These are phyloP conservation scores for Boletales sp. DNA, from an alignment of 768 basidiomycete genomes.

Conservation along the genomic window DNA sequence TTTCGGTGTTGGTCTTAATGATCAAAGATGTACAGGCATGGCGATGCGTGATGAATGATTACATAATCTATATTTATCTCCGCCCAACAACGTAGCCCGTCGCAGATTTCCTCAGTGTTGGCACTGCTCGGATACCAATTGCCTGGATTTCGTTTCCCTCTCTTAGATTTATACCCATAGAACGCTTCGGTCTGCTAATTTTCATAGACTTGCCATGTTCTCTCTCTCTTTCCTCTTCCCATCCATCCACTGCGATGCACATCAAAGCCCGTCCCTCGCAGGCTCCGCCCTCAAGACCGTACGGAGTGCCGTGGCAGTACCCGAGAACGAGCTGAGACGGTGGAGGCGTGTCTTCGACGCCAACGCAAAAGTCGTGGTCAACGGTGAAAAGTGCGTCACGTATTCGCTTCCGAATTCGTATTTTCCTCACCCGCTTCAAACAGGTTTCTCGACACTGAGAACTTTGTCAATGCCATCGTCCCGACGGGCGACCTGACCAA, in stretches of 20 bases:
- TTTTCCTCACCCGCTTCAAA: constrained; percentile 5
- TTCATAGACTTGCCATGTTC: constrained; percentile 21
- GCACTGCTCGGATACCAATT: no score
- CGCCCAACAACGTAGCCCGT: constrained; percentile 14
- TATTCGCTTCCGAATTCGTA: constrained; percentile 13
- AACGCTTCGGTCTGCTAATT: constrained; percentile 26
- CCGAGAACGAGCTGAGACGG: constrained; percentile 80
- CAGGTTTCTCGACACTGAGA: constrained; percentile 83
- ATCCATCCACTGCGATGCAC: constrained; percentile 52
- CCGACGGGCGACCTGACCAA: constrained; percentile 81
- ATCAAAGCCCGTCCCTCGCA: constrained; percentile 39
- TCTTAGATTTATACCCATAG: constrained; percentile 33
- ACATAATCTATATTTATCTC: constrained; percentile 31
- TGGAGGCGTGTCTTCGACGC: constrained; percentile 88
- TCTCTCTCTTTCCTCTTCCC: constrained; percentile 45
- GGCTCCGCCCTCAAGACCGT: constrained; percentile 60
- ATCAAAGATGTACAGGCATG: no score
- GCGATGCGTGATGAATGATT: constrained; percentile 30
- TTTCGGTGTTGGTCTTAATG: constrained; percentile 25
- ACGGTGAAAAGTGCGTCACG: constrained; percentile 75
- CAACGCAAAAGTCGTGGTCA: constrained; percentile 67
- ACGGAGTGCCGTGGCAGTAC: constrained; percentile 63
- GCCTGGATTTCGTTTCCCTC: constrained; percentile 2
- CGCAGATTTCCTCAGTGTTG: no score
- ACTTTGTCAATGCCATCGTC: constrained; percentile 94